phyloP scores from a whole-genome alignment of 78 protist genomes.

The Bigelowiella natans region DNA sequence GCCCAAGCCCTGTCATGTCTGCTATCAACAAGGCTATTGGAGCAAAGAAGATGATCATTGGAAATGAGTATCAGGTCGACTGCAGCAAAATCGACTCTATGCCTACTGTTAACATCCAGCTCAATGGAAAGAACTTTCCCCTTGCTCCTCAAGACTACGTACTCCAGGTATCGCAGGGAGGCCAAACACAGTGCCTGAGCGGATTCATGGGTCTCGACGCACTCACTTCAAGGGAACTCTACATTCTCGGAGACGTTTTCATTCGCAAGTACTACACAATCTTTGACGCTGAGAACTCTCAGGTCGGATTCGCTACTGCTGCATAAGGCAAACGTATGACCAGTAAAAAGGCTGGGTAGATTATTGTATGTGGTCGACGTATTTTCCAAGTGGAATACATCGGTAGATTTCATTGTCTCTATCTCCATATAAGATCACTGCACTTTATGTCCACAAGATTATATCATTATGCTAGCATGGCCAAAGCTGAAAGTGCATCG shows the following conservation, averaged over 20 bases:
- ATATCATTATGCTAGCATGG: no score
- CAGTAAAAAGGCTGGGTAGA: no score
- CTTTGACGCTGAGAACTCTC: slow-evolving; percentile 64
- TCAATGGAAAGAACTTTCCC: slow-evolving; percentile 53
- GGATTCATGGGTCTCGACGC: background rate
- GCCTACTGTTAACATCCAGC: slow-evolving; percentile 52
- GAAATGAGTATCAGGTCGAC: background rate
- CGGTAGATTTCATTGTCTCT: no score
- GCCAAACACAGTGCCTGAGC: slow-evolving; percentile 31
- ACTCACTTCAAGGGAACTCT: background rate
- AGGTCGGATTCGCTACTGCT: slow-evolving; percentile 60
- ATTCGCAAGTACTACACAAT: slow-evolving; percentile 72
- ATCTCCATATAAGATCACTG: no score
- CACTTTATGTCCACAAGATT: no score
- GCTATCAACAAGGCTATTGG: slow-evolving; percentile 36
- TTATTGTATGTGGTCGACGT: no score
- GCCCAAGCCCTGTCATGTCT: slow-evolving; percentile 52
- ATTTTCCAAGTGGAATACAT: no score
- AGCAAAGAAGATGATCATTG: slow-evolving; percentile 37
- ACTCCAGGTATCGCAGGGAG: slow-evolving; percentile 53
- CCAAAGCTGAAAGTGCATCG: no score
- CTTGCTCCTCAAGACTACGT: slow-evolving; percentile 72
- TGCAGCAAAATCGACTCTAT: slow-evolving; percentile 30
- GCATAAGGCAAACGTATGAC: no score
- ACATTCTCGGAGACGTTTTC: slow-evolving; percentile 93